Base-by-base conservation (phyloP, 352 stramenopile genomes). In the Thalassiosira sp. region DNA sequence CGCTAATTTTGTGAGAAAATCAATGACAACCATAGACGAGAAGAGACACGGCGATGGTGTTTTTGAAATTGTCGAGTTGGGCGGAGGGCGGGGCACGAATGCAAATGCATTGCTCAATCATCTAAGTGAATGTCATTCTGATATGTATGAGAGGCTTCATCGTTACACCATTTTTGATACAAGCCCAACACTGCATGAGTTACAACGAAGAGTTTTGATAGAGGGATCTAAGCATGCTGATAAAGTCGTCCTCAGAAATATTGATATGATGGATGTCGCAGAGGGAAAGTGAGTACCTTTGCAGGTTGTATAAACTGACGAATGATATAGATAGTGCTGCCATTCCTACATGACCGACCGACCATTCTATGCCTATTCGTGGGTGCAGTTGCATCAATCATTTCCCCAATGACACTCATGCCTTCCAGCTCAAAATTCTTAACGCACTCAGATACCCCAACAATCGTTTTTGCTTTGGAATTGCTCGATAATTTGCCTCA, bases 401-500 rank as follows among this genome's bases (percentile, higher is more conserved):
- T n/a, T n/a, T n/a, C n/a, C n/a, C n/a, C n/a, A n/a, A n/a, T n/a
- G n/a, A n/a, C n/a, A n/a, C n/a, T n/a, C n/a, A n/a, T n/a, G n/a
- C n/a, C 51, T 42, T 6, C 46, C 43, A 85, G 78, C 37, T 35
- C 52, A 16, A 11, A 15, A 0, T 72, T 91, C 35, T 51, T 90
- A 40, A 22, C 64, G 11, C 22, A n/a, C 51, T 90, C 81, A n/a
- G 33, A 85, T 49, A 80, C 48, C 16, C 84, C 82, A 22, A 92
- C 86, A 11, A 49, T 79, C 18, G 57, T 88, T 11, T 69, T 92
- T 62, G 82, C 74, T 40, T 67, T 90, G 54, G 86, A 92, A 69
- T 48, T 92, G 62, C 78, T 90, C 48, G 86, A 92, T 51, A 92
- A 92, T 80, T 61, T 92, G 16, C 84, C 84, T 42, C 87, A 92